These are phyloP conservation scores for Vitis hybrid DNA, from an alignment of 177 flowering plant species.

Conservation along the genomic window DNA sequence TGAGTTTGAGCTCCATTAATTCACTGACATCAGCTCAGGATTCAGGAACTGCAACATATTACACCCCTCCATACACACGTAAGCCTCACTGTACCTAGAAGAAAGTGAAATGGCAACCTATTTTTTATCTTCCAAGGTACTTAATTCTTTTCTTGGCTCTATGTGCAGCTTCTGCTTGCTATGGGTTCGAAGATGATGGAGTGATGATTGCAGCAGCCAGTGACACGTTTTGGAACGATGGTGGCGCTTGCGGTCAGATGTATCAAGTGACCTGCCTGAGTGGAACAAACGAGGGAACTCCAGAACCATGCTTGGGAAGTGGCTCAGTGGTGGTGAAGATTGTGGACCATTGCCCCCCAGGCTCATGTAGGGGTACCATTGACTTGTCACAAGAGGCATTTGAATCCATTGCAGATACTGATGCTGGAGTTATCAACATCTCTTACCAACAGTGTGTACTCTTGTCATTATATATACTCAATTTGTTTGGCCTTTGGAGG, in stretches of 20 bases:
- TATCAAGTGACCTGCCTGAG: slow-evolving; percentile 16
- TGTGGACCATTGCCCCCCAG: slow-evolving; percentile 14
- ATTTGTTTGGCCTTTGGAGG: no score
- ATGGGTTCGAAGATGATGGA: slow-evolving; percentile 10
- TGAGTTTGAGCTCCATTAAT: background rate
- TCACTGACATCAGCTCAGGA: background rate
- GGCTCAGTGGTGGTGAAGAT: slow-evolving; percentile 9
- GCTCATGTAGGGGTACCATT: slow-evolving; percentile 12
- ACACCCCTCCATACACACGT: slow-evolving; percentile 9
- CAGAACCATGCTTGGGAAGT: slow-evolving; percentile 9
- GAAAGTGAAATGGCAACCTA: no score
- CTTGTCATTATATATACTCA: background rate
- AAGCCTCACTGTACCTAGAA: background rate
- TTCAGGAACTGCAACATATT: slow-evolving; percentile 3
- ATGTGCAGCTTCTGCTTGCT: slow-evolving; percentile 19
- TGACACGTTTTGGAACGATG: slow-evolving; percentile 11
- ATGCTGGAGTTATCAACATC: slow-evolving; percentile 22
- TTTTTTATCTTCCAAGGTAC: background rate
- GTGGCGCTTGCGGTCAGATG: slow-evolving; percentile 15
- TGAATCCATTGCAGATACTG: slow-evolving; percentile 20
- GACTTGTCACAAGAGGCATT: slow-evolving; percentile 32
- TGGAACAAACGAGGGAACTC: slow-evolving; percentile 2
- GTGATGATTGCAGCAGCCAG: slow-evolving; percentile 25
- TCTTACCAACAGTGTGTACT: slow-evolving; percentile 17
- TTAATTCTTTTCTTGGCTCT: background rate